These are phyloP conservation scores for Quercus tomentella DNA, from an alignment of 331 rosid genomes.

Conservation along the genomic window DNA sequence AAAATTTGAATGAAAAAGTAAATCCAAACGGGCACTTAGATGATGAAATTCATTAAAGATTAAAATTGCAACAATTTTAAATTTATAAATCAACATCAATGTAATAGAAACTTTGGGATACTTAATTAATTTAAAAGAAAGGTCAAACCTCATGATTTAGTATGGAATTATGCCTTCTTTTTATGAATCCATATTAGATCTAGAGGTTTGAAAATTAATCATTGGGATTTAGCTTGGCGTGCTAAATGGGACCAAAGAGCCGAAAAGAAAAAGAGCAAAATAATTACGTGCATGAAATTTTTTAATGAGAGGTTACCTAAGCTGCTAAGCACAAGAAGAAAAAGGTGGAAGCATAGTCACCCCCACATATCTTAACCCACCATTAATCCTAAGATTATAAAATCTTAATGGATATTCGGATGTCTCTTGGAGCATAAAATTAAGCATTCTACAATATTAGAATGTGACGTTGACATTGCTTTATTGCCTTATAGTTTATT, in stretches of 20 bases:
- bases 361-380: conserved; percentile 33
- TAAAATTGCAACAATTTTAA: too few relatives aligned
- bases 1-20: too few relatives aligned
- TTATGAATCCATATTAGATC: conserved; percentile 20
- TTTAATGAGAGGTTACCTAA: conserved; percentile 5
- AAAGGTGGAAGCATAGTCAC: conserved; percentile 28
- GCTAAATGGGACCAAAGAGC: conserved; percentile 32
- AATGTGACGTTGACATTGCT: background rate
- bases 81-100: too few relatives aligned
- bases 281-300: background rate
- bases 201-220: conserved; percentile 30
- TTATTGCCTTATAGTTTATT: too few relatives aligned
- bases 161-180: conserved; percentile 13
- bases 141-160: too few relatives aligned
- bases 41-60: too few relatives aligned
- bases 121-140: too few relatives aligned
- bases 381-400: conserved; percentile 6
- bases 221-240: conserved; percentile 52
- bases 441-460: background rate
- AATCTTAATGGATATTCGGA: conserved; percentile 12
- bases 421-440: background rate
- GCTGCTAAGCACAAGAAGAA: conserved; percentile 2
- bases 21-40: too few relatives aligned
- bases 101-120: too few relatives aligned
- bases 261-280: background rate